Conservation (phyloP, 2,329 filamentous ascomycete genomes). For the Alternaria infectoria region DNA sequence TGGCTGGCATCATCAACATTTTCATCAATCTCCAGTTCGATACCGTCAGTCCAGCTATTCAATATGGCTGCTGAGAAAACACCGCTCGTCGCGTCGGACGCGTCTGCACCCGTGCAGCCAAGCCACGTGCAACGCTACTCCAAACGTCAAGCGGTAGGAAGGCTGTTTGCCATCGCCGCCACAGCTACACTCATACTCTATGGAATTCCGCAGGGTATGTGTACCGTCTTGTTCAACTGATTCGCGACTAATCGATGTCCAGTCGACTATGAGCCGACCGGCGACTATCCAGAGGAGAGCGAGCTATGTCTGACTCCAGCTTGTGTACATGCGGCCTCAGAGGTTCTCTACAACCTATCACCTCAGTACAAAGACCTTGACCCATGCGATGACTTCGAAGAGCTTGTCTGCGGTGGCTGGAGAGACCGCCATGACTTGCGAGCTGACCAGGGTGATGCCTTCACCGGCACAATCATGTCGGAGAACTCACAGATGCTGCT, state of each 20-base stretch:
- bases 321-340: slow-evolving; percentile 68
- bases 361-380: slow-evolving; percentile 68
- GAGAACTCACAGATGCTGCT: slow-evolving; percentile 66
- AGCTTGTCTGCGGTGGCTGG: slow-evolving; percentile 73
- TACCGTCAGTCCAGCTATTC: neutral
- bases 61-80: slow-evolving; percentile 31
- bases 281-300: slow-evolving; percentile 9
- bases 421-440: slow-evolving; percentile 68
- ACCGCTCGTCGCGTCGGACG: slow-evolving; percentile 23
- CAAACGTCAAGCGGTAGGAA: slow-evolving; percentile 19
- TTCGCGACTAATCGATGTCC: neutral
- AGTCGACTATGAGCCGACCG: slow-evolving; percentile 11
- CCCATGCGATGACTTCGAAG: slow-evolving; percentile 72
- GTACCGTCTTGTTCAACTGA: neutral
- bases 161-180: slow-evolving; percentile 22
- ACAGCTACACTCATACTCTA: slow-evolving; percentile 29
- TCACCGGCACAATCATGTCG: slow-evolving; percentile 66
- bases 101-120: slow-evolving; percentile 14
- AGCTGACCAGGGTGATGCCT: slow-evolving; percentile 66
- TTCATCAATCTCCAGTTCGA: neutral
- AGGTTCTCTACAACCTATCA: slow-evolving; percentile 67
- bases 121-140: slow-evolving; percentile 19
- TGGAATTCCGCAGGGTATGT: slow-evolving; percentile 19
- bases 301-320: slow-evolving; percentile 62
- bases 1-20: slow-evolving; percentile 24